Percentiles rank a stretch among this genome's conserved stretches.
phyloP scores from a whole-genome alignment of 352 stramenopile genomes.

The Globisporangium okanoganense region DNA sequence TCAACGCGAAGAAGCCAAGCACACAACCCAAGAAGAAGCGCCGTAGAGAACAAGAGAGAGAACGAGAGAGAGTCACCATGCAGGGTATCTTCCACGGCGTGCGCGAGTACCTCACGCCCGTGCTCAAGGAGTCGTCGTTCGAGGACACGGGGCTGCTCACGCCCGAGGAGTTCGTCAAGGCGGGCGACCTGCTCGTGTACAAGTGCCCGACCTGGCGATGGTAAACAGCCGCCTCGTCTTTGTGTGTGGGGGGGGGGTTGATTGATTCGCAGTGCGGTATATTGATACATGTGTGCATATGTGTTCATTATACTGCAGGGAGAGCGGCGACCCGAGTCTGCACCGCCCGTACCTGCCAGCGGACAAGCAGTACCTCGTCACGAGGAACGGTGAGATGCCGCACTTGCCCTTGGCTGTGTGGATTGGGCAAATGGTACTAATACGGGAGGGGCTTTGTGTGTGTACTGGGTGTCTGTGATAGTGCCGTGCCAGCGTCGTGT shows the following conservation, averaged over 20 bases:
- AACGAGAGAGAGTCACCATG: constrained; percentile 35
- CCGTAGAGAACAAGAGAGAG: neutral
- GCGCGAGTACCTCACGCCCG: constrained; percentile 85
- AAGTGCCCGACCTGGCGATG: constrained; percentile 97
- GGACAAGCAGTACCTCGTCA: constrained; percentile 89
- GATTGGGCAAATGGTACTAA: neutral
- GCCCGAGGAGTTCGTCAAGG: constrained; percentile 95
- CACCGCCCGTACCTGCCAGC: constrained; percentile 65
- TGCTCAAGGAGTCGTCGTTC: constrained; percentile 92
- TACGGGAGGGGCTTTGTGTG: neutral
- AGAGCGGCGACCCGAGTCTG: constrained; percentile 58
- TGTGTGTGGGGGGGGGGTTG: neutral
- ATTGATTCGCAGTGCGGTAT: neutral
- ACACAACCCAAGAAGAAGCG: neutral
- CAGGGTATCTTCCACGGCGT: constrained; percentile 80
- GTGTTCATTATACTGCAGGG: constrained; percentile 27
- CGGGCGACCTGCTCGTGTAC: constrained; percentile 95
- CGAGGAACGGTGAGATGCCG: constrained; percentile 45
- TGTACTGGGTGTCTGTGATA: constrained; percentile 8
- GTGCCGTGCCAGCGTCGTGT: constrained; percentile 88
- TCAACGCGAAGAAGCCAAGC: constrained; percentile 1
- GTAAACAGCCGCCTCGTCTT: constrained; percentile 22
- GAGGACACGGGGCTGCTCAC: constrained; percentile 94
- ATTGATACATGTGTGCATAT: neutral
- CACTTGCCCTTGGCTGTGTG: neutral